A percentile compares a stretch with the other conserved stretches of the same genome.
Evolutionary conservation across 371 early-diverging fungal species (phyloP).

Genomic region (Mortierella sp.): DNA sequence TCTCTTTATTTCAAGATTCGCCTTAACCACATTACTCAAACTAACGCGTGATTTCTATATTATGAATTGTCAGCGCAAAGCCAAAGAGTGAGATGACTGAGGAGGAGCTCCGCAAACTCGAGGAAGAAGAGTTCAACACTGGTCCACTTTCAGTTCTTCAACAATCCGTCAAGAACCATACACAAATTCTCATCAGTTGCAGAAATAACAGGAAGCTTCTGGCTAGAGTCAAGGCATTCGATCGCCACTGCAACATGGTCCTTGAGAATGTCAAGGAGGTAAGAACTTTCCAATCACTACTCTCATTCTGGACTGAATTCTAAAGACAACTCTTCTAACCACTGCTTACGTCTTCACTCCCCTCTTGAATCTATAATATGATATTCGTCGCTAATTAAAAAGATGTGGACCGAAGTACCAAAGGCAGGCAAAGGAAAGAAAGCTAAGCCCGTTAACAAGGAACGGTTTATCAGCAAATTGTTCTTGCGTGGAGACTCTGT

Average conservation of each 20-base stretch:
- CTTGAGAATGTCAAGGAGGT: slow-evolving; percentile 98
- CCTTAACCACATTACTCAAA: background rate
- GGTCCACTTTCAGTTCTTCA: slow-evolving; percentile 97
- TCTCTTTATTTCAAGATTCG: background rate
- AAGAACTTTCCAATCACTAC: background rate
- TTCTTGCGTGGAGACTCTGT: slow-evolving; percentile 98
- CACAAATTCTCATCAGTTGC: slow-evolving; percentile 94
- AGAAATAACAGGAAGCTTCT: slow-evolving; percentile 98
- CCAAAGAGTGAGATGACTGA: slow-evolving; percentile 90
- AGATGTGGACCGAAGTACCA: slow-evolving; percentile 98
- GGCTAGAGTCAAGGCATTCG: slow-evolving; percentile 98
- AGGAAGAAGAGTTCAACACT: slow-evolving; percentile 96
- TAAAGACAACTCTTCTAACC: background rate
- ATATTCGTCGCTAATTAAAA: background rate
- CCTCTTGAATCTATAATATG: slow-evolving; percentile 8
- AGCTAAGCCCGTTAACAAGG: slow-evolving; percentile 97
- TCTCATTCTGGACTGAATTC: background rate
- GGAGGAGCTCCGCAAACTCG: slow-evolving; percentile 91
- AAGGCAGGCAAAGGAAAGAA: slow-evolving; percentile 91
- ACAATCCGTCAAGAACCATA: slow-evolving; percentile 95
- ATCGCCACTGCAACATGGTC: slow-evolving; percentile 99
- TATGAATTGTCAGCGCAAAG: slow-evolving; percentile 57
- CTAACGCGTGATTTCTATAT: slow-evolving; percentile 6
- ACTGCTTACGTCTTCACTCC: slow-evolving; percentile 2
- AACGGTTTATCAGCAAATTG: slow-evolving; percentile 98